Evolutionary conservation across 2,329 filamentous ascomycete genomes (phyloP).

Genomic region (Talaromyces amestolkiae): DNA sequence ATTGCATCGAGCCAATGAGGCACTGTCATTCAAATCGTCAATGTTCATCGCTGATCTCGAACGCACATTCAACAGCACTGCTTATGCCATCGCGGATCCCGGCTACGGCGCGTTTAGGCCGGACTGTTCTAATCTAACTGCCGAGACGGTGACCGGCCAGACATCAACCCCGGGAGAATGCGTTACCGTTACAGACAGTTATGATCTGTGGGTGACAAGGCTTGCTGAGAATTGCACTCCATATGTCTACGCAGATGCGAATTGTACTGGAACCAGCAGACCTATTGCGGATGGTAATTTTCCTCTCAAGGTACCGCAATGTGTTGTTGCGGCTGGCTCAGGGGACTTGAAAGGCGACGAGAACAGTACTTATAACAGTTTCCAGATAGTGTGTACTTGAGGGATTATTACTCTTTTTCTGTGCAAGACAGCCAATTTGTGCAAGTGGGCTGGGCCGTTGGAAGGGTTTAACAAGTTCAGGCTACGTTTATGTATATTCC

Average conservation of each 20-base stretch:
- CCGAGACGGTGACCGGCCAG: not conserved
- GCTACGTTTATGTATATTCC: not conserved
- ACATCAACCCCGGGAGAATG: not conserved
- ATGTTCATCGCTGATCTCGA: not conserved
- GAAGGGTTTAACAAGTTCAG: not conserved
- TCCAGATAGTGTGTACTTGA: not conserved
- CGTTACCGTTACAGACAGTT: not conserved
- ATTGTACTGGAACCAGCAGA: not conserved
- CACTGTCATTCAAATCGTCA: not conserved
- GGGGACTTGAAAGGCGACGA: not conserved
- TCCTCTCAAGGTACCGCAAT: not conserved
- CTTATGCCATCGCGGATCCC: not conserved
- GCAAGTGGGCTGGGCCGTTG: not conserved
- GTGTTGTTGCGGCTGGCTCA: not conserved
- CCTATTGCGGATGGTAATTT: not conserved
- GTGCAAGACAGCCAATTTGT: not conserved
- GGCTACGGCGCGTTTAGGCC: not conserved
- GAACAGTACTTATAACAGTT: not conserved
- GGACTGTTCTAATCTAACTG: not conserved
- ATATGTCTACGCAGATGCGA: not conserved
- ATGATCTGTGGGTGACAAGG: not conserved
- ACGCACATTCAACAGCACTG: not conserved
- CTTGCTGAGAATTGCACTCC: not conserved
- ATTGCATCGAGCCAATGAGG: not conserved
- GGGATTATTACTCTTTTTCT: not conserved